phyloP scores from a whole-genome alignment of 2,329 filamentous ascomycete genomes.

The Clonostachys solani region DNA sequence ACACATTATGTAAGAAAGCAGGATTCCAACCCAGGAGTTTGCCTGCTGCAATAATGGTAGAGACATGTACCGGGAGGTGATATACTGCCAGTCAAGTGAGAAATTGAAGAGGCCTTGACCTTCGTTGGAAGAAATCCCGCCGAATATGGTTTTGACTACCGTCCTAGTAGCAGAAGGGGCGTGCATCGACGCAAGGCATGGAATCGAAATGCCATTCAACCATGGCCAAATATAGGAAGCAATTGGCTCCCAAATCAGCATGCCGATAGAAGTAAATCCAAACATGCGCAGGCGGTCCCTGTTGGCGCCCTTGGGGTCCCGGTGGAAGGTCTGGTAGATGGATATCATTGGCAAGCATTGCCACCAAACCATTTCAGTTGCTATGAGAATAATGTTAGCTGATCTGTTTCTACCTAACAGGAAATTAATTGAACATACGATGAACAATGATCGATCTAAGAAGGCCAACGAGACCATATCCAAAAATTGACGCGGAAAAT shows the following conservation, averaged over 20 bases:
- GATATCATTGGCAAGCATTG: slow-evolving; percentile 16
- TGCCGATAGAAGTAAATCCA: slow-evolving; percentile 26
- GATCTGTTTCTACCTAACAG: too few relatives aligned
- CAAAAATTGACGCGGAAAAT: too few relatives aligned
- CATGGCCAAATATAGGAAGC: slow-evolving; percentile 40
- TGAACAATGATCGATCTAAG: too few relatives aligned
- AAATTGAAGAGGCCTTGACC: too few relatives aligned
- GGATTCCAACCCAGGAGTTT: too few relatives aligned
- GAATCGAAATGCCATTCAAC: slow-evolving; percentile 26
- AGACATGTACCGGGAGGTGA: too few relatives aligned
- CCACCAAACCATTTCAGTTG: slow-evolving; percentile 22
- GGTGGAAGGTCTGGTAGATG: slow-evolving; percentile 20
- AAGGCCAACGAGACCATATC: too few relatives aligned
- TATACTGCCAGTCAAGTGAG: too few relatives aligned
- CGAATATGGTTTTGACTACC: slow-evolving; percentile 22
- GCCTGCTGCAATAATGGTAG: slow-evolving; percentile 2
- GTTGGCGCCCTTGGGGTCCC: slow-evolving; percentile 21
- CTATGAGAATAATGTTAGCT: not conserved
- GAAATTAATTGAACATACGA: too few relatives aligned
- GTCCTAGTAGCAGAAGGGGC: slow-evolving; percentile 1
- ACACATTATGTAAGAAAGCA: too few relatives aligned
- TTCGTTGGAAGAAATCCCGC: slow-evolving; percentile 23
- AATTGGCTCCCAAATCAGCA: slow-evolving; percentile 42
- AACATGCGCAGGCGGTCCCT: slow-evolving; percentile 31
- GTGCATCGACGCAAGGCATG: slow-evolving; percentile 38